Conservation (phyloP, 2,329 filamentous ascomycete genomes). For the Fusarium tjaetaba region DNA sequence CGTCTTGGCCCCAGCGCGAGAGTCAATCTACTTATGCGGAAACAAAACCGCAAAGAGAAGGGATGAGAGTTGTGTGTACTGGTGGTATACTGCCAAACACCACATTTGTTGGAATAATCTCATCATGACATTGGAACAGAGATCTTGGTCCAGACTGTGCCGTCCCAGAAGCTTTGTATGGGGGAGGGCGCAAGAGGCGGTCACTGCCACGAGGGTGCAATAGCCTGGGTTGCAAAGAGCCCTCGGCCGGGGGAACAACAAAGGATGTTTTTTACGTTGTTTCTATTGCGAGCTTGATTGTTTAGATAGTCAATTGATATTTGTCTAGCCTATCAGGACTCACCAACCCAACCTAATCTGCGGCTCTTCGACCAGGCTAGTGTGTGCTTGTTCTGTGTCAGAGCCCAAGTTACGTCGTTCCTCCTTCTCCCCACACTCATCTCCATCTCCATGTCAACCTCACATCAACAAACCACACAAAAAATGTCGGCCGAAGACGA, state of each 20-base stretch:
- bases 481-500: slow-evolving; percentile 70
- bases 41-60: not conserved
- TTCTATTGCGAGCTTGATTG: slow-evolving; percentile 22
- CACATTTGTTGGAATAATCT: slow-evolving; percentile 2
- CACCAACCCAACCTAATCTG: slow-evolving; percentile 46
- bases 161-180: not conserved
- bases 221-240: not conserved
- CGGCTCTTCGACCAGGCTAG: slow-evolving; percentile 45
- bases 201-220: not conserved
- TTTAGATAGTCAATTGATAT: slow-evolving; percentile 38
- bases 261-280: slow-evolving; percentile 20
- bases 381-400: slow-evolving; percentile 45
- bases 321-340: slow-evolving; percentile 46
- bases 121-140: not conserved
- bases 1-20: not conserved
- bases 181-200: not conserved
- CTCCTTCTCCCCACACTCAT: slow-evolving; percentile 48
- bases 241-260: not conserved
- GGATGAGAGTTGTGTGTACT: not conserved
- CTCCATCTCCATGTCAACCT: slow-evolving; percentile 40
- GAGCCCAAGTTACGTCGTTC: slow-evolving; percentile 45
- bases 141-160: not conserved
- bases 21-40: not conserved
- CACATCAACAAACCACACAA: slow-evolving; percentile 41
- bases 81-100: not conserved